Conservation (phyloP, 2,329 filamentous ascomycete species). For the Sporothrix protearum region DNA sequence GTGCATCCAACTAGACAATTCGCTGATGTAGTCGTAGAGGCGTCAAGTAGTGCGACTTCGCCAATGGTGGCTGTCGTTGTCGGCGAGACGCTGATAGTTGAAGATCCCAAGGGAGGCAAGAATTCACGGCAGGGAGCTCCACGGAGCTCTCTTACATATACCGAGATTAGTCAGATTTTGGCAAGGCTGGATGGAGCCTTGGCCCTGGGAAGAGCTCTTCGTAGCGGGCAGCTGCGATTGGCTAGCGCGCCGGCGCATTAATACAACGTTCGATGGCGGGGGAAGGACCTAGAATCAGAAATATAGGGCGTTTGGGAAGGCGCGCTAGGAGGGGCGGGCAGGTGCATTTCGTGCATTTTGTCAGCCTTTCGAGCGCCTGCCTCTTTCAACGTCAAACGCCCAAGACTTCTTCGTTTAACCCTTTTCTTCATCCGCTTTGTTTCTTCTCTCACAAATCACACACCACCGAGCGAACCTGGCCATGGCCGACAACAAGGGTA, state of each 20-base stretch:
- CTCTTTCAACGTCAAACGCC: neutral
- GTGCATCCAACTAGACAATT: neutral
- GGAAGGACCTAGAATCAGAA: conserved; percentile 21
- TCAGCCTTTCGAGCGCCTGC: conserved; percentile 22
- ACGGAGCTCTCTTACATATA: neutral
- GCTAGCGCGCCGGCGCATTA: neutral
- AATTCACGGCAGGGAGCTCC: conserved; percentile 6
- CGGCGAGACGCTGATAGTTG: neutral
- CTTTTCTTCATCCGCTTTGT: neutral
- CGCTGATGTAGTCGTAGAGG: neutral
- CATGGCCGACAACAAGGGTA: conserved; percentile 23
- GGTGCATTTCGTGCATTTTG: conserved; percentile 20
- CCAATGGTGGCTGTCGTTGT: neutral
- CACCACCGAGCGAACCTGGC: neutral
- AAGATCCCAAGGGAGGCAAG: neutral
- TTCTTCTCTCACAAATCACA: neutral
- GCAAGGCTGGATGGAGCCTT: conserved; percentile 19
- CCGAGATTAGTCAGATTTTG: conserved; percentile 22
- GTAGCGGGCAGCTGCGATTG: neutral
- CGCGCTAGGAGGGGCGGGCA: conserved; percentile 1
- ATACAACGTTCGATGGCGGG: conserved; percentile 7
- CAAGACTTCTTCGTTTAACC: neutral
- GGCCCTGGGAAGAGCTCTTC: neutral
- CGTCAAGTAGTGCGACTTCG: neutral
- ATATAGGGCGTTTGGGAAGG: neutral